Percentiles rank a stretch among this genome's conserved stretches.
Conservation (phyloP, 805 yeast genomes). For the Ascoidea asiatica region DNA sequence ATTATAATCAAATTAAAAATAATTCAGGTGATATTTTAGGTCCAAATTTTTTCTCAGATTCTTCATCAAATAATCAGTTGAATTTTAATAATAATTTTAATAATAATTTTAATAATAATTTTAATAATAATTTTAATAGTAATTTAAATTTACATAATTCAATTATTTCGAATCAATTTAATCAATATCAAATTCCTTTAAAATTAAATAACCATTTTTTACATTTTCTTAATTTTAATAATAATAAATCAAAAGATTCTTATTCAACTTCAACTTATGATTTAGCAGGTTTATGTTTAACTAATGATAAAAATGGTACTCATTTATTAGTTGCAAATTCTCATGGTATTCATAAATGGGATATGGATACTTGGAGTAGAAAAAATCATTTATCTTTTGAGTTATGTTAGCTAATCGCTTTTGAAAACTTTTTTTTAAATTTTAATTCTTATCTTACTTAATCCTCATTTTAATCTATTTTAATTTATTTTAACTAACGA, state of each 20-base stretch:
- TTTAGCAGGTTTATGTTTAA: constrained; percentile 50
- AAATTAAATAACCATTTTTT: not conserved
- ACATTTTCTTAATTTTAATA: too few species aligned
- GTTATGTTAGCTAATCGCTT: not conserved
- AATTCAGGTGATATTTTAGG: not conserved
- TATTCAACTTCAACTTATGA: constrained; percentile 25
- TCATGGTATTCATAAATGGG: constrained; percentile 59
- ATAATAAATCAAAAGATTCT: not conserved
- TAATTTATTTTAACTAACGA: too few species aligned
- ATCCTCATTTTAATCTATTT: too few species aligned
- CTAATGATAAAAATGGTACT: constrained; percentile 34
- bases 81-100: too few species aligned
- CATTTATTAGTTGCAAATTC: constrained; percentile 48
- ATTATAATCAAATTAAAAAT: too few species aligned
- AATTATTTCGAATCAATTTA: too few species aligned
- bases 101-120: too few species aligned
- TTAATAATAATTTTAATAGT: too few species aligned
- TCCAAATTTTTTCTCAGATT: not conserved
- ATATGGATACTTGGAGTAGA: constrained; percentile 49
- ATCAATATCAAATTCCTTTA: not conserved
- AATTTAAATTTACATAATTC: too few species aligned
- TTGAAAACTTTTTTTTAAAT: too few species aligned
- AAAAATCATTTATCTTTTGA: constrained; percentile 46
- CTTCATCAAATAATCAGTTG: not conserved
- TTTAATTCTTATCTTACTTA: too few species aligned